Base-by-base conservation (phyloP, 768 basidiomycete genomes). In the Podaxis sp. region DNA sequence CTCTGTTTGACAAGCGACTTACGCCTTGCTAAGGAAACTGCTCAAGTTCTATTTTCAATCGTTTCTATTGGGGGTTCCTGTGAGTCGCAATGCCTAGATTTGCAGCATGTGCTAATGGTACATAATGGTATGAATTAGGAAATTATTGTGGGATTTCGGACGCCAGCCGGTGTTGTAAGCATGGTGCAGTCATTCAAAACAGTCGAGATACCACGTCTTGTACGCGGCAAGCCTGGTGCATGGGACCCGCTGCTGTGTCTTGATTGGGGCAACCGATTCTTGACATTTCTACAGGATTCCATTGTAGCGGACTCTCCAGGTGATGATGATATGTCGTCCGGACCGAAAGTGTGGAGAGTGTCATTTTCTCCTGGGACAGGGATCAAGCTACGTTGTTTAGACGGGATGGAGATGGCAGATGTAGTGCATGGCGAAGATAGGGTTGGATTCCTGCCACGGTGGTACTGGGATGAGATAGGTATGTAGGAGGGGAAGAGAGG, bases 31-130 rank as follows among this genome's bases (percentile, higher is more conserved):
- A 69, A 93, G 90, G 71, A 95, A 95, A 70, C 76, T 95, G n/a
- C 82, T 95, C 61, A 94, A 92, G 68, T 93, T 93, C 72, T 95
- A 94, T 77, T 85, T 93, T 62, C 93, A 95, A 68, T 94, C 92
- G 0, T 95, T 93, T 72, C 81, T 95, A 27, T 83, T 95, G 57
- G 94, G 93, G 52, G 92, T 95, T n/a, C 93, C 93, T 21, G 89
- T 89, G 70, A 66, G 87, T 71, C 59, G 38, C 23, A 38, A 51
- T 52, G 37, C 5, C 32, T 27, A 25, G 37, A 16, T 27, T 55
- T 38, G 28, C 38, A 55, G 55, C 61, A 61, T 42, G 52, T 37
- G 61, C 59, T 28, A 57, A 36, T 47, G 44, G n/a, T 42, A 44
- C 16, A 44, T 44, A 1, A 44, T 44, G 42, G 61, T 56, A n/a